Evolutionary conservation across 2,329 filamentous ascomycete species (phyloP).

Genomic region (Scedosporium apiospermum): DNA sequence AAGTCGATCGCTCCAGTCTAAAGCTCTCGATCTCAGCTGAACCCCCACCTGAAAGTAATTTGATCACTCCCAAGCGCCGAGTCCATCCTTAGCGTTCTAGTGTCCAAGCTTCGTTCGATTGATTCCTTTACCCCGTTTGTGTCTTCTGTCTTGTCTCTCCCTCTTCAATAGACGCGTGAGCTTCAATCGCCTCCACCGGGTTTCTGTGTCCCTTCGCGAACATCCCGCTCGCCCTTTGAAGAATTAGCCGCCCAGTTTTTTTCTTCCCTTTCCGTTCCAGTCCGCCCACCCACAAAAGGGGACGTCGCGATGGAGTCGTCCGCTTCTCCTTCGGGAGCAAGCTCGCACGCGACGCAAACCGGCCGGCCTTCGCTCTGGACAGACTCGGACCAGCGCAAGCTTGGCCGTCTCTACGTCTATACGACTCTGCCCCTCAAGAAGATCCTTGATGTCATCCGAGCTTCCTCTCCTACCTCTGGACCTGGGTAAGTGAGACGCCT

Average conservation of each 20-base stretch:
- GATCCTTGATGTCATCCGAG: slow-evolving; percentile 39
- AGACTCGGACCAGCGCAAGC: slow-evolving; percentile 38
- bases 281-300: not conserved
- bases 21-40: too few species aligned
- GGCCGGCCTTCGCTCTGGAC: slow-evolving; percentile 51
- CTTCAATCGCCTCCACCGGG: not conserved
- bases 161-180: not conserved
- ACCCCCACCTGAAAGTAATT: too few species aligned
- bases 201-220: not conserved
- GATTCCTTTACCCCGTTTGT: not conserved
- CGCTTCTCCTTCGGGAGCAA: slow-evolving; percentile 18
- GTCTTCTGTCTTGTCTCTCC: not conserved
- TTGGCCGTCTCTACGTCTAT: slow-evolving; percentile 47
- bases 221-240: not conserved
- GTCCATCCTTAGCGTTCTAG: not conserved
- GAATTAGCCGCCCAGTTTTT: not conserved
- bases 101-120: not conserved
- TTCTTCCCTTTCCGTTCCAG: too few species aligned
- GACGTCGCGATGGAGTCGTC: slow-evolving; percentile 1
- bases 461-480: slow-evolving; percentile 27
- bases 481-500: slow-evolving; percentile 31
- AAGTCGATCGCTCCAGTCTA: too few species aligned
- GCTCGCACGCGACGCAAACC: slow-evolving; percentile 19
- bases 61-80: too few species aligned
- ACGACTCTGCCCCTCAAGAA: slow-evolving; percentile 41